Conservation (phyloP, 1,139 yeast species). For the Geotrichum armillariae region DNA sequence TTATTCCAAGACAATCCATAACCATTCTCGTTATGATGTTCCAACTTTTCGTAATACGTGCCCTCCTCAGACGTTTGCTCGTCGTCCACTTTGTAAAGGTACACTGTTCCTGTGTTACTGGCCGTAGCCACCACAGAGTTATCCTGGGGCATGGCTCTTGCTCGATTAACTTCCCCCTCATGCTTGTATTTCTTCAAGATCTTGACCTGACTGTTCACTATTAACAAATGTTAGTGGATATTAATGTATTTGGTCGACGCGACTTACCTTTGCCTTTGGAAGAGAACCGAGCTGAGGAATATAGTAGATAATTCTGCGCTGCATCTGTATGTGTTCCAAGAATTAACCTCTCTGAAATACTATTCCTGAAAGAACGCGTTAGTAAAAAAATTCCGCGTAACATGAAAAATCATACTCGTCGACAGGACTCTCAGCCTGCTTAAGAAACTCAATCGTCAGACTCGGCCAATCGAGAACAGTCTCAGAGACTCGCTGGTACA, state of each 20-base stretch:
- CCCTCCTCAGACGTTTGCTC: background rate
- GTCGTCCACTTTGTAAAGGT: constrained; percentile 43
- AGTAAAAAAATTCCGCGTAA: background rate
- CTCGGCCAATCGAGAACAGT: constrained; percentile 65
- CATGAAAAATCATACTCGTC: constrained; percentile 5
- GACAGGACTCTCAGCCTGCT: constrained; percentile 23
- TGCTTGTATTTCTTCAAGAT: constrained; percentile 33
- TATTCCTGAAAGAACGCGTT: constrained; percentile 22
- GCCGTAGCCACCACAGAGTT: constrained; percentile 73
- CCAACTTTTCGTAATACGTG: constrained; percentile 37
- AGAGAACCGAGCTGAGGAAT: constrained; percentile 20
- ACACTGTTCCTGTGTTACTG: constrained; percentile 72
- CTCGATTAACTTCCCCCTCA: constrained; percentile 52
- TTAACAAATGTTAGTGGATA: constrained; percentile 33
- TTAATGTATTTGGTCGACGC: constrained; percentile 24
- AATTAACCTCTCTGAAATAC: constrained; percentile 46
- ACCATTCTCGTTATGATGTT: constrained; percentile 70
- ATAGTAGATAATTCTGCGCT: constrained; percentile 71
- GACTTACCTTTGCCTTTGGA: constrained; percentile 24
- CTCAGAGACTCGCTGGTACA: constrained; percentile 77
- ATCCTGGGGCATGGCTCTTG: constrained; percentile 83
- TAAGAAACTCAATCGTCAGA: constrained; percentile 45
- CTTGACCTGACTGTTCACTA: constrained; percentile 31
- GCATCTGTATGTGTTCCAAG: constrained; percentile 89
- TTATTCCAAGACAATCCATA: constrained; percentile 70